These are phyloP conservation scores for Yarrowia yakushimensis DNA, from an alignment of 805 yeast genomes.

Conservation along the genomic window DNA sequence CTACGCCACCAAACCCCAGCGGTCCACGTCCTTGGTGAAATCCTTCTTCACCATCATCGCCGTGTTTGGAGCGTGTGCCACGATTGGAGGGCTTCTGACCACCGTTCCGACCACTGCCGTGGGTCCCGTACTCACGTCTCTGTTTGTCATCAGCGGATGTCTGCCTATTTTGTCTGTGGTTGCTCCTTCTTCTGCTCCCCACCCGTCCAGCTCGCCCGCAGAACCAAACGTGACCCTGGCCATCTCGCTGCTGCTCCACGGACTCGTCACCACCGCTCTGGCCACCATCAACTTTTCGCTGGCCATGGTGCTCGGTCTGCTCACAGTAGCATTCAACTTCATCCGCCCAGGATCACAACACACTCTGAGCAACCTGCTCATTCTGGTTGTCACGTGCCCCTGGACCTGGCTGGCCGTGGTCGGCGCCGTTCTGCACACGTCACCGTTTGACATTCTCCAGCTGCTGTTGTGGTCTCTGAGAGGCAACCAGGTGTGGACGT, in stretches of 20 bases:
- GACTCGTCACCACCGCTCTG: conserved; percentile 67
- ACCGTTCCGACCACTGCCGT: neutral
- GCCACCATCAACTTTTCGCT: conserved; percentile 82
- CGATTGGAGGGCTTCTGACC: neutral
- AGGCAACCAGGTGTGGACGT: conserved; percentile 77
- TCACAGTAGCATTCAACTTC: conserved; percentile 73
- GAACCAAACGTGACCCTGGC: conserved; percentile 38
- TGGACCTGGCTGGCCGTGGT: conserved; percentile 40
- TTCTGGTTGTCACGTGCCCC: conserved; percentile 52
- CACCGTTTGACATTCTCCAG: conserved; percentile 40
- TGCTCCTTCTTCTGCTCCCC: conserved; percentile 27
- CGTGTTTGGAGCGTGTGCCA: conserved; percentile 4
- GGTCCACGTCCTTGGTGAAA: conserved; percentile 31
- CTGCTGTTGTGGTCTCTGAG: conserved; percentile 63
- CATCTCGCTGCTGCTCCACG: conserved; percentile 54
- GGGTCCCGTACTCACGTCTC: neutral
- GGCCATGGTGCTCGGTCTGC: conserved; percentile 64
- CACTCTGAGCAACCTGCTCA: conserved; percentile 27
- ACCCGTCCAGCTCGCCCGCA: neutral
- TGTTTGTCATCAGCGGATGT: conserved; percentile 2
- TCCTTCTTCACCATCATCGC: conserved; percentile 30
- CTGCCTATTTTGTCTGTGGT: conserved; percentile 12
- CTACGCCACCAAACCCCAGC: conserved; percentile 27
- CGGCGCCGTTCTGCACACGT: conserved; percentile 28
- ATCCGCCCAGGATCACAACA: conserved; percentile 42